Percentiles rank a stretch among this genome's conserved stretches.
These are phyloP conservation scores for Cystoisospora suis DNA, from an alignment of 169 alveolate species.

Conservation along the genomic window DNA sequence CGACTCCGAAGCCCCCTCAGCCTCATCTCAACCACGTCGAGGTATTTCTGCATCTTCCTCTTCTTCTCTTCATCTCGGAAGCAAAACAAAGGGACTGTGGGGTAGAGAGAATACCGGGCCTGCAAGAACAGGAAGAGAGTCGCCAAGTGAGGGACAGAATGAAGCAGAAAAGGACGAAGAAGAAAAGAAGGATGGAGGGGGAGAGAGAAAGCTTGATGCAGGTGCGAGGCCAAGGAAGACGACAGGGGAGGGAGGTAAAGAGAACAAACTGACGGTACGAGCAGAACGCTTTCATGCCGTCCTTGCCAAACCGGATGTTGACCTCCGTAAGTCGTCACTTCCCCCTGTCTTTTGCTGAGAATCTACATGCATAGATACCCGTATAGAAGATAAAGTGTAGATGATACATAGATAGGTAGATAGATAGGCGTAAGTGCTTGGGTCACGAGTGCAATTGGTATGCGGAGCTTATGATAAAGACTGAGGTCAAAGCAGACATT, in stretches of 20 bases:
- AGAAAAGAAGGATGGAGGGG: background rate
- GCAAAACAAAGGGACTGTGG: background rate
- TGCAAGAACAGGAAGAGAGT: background rate
- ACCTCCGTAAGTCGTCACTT: background rate
- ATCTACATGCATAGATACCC: background rate
- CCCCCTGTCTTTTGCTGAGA: background rate
- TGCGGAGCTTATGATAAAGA: too few relatives aligned
- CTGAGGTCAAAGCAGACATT: too few relatives aligned
- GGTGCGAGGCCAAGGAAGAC: background rate
- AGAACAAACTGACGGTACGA: conserved; percentile 3
- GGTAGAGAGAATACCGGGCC: background rate
- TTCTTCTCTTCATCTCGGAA: too few relatives aligned
- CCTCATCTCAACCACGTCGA: too few relatives aligned
- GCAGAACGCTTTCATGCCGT: background rate
- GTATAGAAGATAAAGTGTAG: background rate
- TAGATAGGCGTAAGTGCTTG: too few relatives aligned
- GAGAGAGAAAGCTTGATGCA: background rate
- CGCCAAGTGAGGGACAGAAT: too few relatives aligned
- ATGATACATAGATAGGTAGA: background rate
- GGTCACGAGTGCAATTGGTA: too few relatives aligned
- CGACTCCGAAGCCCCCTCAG: background rate
- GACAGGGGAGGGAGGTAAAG: background rate
- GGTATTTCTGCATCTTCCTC: too few relatives aligned
- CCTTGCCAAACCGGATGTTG: background rate
- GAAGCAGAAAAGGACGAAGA: background rate